These are phyloP conservation scores for Dryas drummondii DNA, from an alignment of 306 rosid species.

Conservation along the genomic window DNA sequence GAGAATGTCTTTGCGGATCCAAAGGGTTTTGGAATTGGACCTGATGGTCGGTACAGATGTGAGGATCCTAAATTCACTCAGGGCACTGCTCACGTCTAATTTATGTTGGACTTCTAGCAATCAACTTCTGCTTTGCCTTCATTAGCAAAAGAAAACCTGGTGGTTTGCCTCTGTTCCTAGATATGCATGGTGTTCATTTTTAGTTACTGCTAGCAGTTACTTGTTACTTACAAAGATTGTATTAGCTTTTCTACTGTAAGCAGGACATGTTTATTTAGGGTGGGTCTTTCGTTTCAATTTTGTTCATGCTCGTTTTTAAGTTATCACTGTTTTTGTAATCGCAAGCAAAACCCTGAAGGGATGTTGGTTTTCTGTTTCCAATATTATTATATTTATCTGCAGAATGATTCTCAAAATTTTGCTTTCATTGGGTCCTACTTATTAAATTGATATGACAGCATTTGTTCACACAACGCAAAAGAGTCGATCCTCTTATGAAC, in stretches of 20 bases:
- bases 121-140: background rate
- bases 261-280: constrained; percentile 46
- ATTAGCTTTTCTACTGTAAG: constrained; percentile 35
- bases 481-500: no score
- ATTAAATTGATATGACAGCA: no score
- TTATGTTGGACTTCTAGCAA: constrained; percentile 12
- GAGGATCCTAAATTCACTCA: constrained; percentile 97
- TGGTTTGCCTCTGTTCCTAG: constrained; percentile 29
- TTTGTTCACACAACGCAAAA: no score
- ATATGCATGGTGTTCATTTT: constrained; percentile 36
- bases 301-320: constrained; percentile 25
- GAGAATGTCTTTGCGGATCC: constrained; percentile 99
- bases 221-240: constrained; percentile 32
- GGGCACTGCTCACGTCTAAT: constrained; percentile 95
- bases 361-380: constrained; percentile 8
- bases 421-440: background rate
- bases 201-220: constrained; percentile 30
- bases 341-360: background rate
- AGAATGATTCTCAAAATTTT: background rate
- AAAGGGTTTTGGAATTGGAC: constrained; percentile 96
- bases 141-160: no score
- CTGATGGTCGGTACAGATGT: constrained; percentile 93
- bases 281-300: constrained; percentile 36
- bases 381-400: background rate
- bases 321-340: constrained; percentile 32